Evolutionary conservation across 2,329 filamentous ascomycete genomes (phyloP), one percentile per base, ranked within the genome.

Genomic region (Trichoderma arundinaceum): DNA sequence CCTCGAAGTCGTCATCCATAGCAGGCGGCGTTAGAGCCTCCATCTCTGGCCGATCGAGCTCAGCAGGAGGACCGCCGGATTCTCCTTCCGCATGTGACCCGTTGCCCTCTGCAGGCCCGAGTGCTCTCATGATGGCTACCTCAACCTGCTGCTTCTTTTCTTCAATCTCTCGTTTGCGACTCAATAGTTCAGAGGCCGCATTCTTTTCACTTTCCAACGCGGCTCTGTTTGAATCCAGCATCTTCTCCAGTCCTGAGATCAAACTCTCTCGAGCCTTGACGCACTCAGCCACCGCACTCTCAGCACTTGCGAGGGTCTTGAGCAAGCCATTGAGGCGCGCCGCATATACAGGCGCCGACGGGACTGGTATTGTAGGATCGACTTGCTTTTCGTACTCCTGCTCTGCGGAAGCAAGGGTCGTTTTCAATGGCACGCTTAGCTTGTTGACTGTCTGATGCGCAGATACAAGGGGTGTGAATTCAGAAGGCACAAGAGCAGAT

Each of bases 261-360:
- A 99, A 84, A 9, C 87, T 86, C 69, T 88, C 86, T 13, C 95
- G 89, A 2, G 93, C 92, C 74, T 94, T 94, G 75, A 99, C 92
- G 70, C 91, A 92, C 72, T 97, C 92, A 2, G 91, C 89, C 1
- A 98, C 91, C 0, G 94, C 93, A 63, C 88, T 92, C 77, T 99
- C 94, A 3, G 95, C 95, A 69, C 87, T 92, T 19, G 92, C 92
- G 17, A 99, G 84, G 7, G 89, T 91, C 80, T 95, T 97, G 62
- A 98, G 84, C n/a, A 99, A 83, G 2, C 92, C 91, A 69, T 92
- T 94, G 8, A 99, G 86, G 33, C 92, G 90, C 13, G 94, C 94
- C 1, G 95, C 95, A 74, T 96, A 92, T 19, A 99, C 94, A 1
- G 95, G 94, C 0, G 94, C 90, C 0, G 92, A 90, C 0, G 94